Conservation (phyloP, 768 basidiomycete genomes). For the Auricularia cornea region DNA sequence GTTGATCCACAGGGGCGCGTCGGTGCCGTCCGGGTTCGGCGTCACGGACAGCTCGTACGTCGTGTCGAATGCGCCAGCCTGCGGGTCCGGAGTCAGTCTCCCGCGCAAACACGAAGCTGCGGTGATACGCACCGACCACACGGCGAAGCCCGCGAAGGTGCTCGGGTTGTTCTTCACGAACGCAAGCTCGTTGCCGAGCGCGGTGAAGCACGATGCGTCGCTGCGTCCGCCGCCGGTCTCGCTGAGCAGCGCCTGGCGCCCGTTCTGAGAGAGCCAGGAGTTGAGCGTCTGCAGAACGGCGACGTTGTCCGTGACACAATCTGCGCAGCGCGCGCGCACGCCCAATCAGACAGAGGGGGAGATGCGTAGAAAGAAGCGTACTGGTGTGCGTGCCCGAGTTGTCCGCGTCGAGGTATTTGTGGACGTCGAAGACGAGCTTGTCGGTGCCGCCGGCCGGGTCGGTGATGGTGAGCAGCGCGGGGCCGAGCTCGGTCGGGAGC, state of each 20-base stretch:
- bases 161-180: slow-evolving; percentile 37
- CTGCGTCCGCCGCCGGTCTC: slow-evolving; percentile 40
- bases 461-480: slow-evolving; percentile 31
- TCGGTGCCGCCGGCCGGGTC: slow-evolving; percentile 31
- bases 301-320: slow-evolving; percentile 33
- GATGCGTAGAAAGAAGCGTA: no score
- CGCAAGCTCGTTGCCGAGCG: slow-evolving; percentile 33
- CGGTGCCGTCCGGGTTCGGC: slow-evolving; percentile 38
- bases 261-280: slow-evolving; percentile 32
- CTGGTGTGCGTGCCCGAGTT: not conserved
- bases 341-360: no score
- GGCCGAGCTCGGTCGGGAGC: slow-evolving; percentile 33
- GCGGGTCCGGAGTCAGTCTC: not conserved
- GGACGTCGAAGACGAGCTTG: slow-evolving; percentile 35
- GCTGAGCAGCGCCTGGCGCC: slow-evolving; percentile 33
- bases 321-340: no score
- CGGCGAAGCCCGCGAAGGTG: slow-evolving; percentile 41
- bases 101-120: not conserved
- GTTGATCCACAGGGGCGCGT: slow-evolving; percentile 26
- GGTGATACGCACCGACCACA: slow-evolving; percentile 32
- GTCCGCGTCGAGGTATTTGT: slow-evolving; percentile 12
- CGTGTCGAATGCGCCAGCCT: slow-evolving; percentile 38
- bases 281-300: slow-evolving; percentile 35
- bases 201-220: slow-evolving; percentile 18
- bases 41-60: slow-evolving; percentile 42